Percentiles rank a stretch among this genome's conserved stretches.
These are phyloP conservation scores for Aspergillus versicolor DNA, from an alignment of 2,329 filamentous ascomycete species.

Conservation along the genomic window DNA sequence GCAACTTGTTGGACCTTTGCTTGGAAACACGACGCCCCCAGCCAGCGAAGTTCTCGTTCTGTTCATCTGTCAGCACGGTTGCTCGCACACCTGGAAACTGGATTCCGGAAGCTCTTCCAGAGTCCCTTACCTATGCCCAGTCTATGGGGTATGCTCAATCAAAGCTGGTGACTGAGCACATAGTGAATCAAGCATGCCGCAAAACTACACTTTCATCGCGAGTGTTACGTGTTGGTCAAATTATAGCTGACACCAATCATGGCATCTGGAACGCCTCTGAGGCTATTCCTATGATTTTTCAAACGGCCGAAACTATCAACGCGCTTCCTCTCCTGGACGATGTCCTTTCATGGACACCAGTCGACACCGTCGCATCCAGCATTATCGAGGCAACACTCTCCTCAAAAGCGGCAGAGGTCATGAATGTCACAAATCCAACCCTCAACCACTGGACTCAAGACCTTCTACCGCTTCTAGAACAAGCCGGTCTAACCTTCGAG, in stretches of 20 bases:
- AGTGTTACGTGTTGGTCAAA: constrained; percentile 35
- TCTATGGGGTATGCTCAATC: constrained; percentile 34
- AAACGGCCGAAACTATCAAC: constrained; percentile 45
- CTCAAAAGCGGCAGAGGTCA: constrained; percentile 12
- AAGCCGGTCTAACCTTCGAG: constrained; percentile 40
- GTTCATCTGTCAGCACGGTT: constrained; percentile 21
- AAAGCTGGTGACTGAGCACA: constrained; percentile 35
- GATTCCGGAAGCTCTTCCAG: constrained; percentile 5
- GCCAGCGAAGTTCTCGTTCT: constrained; percentile 40
- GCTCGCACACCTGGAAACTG: constrained; percentile 12
- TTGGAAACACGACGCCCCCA: constrained; percentile 26
- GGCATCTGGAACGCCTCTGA: constrained; percentile 18
- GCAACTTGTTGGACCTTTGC: constrained; percentile 43
- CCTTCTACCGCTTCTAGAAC: constrained; percentile 53
- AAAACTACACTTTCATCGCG: constrained; percentile 13
- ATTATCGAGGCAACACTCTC: constrained; percentile 28
- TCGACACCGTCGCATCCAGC: constrained; percentile 41
- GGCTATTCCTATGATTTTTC: constrained; percentile 44
- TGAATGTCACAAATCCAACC: constrained; percentile 53
- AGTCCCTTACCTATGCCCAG: constrained; percentile 14
- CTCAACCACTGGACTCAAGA: constrained; percentile 45
- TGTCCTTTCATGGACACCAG: constrained; percentile 43
- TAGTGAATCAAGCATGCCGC: constrained; percentile 23
- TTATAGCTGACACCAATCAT: constrained; percentile 29
- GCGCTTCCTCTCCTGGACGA: constrained; percentile 49